Evolutionary conservation across 2,329 filamentous ascomycete species (phyloP), one percentile per base, ranked within the genome.

Genomic region (Penicillium polonicum): DNA sequence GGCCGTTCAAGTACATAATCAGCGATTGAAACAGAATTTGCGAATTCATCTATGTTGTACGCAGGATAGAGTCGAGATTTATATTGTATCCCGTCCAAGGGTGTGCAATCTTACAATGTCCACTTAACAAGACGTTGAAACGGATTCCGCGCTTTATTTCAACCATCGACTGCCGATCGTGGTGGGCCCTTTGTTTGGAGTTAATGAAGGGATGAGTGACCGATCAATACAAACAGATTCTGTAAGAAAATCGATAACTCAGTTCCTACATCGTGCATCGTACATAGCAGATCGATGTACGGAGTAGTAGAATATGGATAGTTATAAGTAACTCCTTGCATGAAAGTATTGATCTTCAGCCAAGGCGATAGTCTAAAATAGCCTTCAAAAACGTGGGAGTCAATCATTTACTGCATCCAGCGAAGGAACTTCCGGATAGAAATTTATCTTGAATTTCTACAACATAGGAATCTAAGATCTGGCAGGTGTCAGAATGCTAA

Each of bases 121-220:
- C 48, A 41, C 25, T 41, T 33, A 5, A 31, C 19, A 29, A 15
- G 36, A 29, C 12, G 6, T 36, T 29, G 48, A 50, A 31, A 50
- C 35, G 15, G 17, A 13, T 42, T 17, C 8, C 6, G 23, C 5
- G 10, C n/a, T 7, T 31, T 15, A 13, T 29, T 49, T 15, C 41
- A 48, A 38, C 21, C 17, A 2, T 33, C 27, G 9, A 23, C 12
- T 39, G 53, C 53, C 48, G 53, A 56, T 45, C 39, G 23, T 21
- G 21, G 56, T 58, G 57, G 53, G 42, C 48, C 57, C 43, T 33
- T 33, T 36, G 57, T 59, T 56, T 59, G 57, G 52, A 21, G 35
- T 59, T 59, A 29, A 59, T 59, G 35, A 48, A 57, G 27, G 41
- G 42, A 45, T 36, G n/a, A 12, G 42, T 29, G 17, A n/a, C n/a